Percentiles rank a stretch among this genome's conserved stretches.
Conservation (phyloP, 2,329 filamentous ascomycete species). For the Cyphellophora europaea region DNA sequence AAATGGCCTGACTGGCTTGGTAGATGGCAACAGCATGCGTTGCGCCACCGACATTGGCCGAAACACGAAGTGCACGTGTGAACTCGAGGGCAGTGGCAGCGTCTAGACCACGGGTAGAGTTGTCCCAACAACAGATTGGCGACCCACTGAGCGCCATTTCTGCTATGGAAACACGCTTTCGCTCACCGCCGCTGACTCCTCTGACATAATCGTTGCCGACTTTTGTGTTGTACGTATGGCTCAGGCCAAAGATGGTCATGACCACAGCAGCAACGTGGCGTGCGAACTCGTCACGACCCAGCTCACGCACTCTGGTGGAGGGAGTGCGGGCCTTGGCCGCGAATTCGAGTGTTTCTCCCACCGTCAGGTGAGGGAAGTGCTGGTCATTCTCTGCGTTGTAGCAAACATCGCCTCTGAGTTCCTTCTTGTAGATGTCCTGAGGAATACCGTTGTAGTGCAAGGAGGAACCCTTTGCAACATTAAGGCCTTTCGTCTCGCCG, state of each 20-base stretch:
- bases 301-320: slow-evolving; percentile 28
- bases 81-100: slow-evolving; percentile 50
- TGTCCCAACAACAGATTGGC: slow-evolving; percentile 30
- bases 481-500: slow-evolving; percentile 73
- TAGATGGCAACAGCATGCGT: slow-evolving; percentile 50
- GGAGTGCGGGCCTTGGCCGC: slow-evolving; percentile 47
- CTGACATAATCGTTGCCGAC: slow-evolving; percentile 62
- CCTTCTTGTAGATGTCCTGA: slow-evolving; percentile 50
- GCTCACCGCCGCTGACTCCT: slow-evolving; percentile 52
- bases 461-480: slow-evolving; percentile 58
- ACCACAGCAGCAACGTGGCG: slow-evolving; percentile 34
- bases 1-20: slow-evolving; percentile 41
- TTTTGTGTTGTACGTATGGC: slow-evolving; percentile 45
- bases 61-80: slow-evolving; percentile 40
- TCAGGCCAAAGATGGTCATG: slow-evolving; percentile 37
- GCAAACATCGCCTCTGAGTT: slow-evolving; percentile 76
- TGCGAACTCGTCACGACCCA: slow-evolving; percentile 35
- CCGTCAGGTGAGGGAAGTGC: slow-evolving; percentile 67
- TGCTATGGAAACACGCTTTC: slow-evolving; percentile 53
- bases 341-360: slow-evolving; percentile 48
- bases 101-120: slow-evolving; percentile 42
- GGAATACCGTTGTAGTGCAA: slow-evolving; percentile 67
- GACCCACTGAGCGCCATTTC: slow-evolving; percentile 54
- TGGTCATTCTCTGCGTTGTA: slow-evolving; percentile 80
- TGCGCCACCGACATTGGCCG: slow-evolving; percentile 38